These are phyloP conservation scores for Fusarium fujikuroi DNA, from an alignment of 2,329 filamentous ascomycete genomes.

Conservation along the genomic window DNA sequence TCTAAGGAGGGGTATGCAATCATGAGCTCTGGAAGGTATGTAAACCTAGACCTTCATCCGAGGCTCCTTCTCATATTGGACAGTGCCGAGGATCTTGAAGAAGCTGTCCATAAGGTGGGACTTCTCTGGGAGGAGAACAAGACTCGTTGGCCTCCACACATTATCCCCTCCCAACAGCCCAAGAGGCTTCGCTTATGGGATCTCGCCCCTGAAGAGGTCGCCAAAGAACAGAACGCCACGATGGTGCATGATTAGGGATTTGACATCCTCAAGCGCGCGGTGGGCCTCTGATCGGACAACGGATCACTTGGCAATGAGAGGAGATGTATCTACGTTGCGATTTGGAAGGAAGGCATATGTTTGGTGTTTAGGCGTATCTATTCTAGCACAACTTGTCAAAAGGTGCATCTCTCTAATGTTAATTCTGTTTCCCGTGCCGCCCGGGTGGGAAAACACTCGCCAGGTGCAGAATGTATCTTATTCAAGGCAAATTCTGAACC, in stretches of 20 bases:
- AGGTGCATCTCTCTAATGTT: slow-evolving; percentile 15
- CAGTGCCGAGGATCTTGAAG: slow-evolving; percentile 49
- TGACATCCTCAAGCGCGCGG: slow-evolving; percentile 9
- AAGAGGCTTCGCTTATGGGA: slow-evolving; percentile 50
- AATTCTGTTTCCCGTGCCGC: slow-evolving; percentile 7
- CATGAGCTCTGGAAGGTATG: slow-evolving; percentile 74
- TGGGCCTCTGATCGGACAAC: not conserved
- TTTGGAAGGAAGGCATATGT: slow-evolving; percentile 5
- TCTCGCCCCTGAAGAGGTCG: slow-evolving; percentile 47
- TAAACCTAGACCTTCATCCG: not conserved
- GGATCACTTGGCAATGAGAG: not conserved
- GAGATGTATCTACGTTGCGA: not conserved
- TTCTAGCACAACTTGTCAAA: slow-evolving; percentile 17
- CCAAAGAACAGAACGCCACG: slow-evolving; percentile 50
- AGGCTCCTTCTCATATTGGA: not conserved
- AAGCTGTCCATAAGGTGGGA: slow-evolving; percentile 52
- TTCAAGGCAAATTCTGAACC: slow-evolving; percentile 50
- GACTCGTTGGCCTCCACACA: slow-evolving; percentile 49
- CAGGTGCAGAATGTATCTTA: slow-evolving; percentile 12
- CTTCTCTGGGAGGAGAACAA: slow-evolving; percentile 51
- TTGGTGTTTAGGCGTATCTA: slow-evolving; percentile 27
- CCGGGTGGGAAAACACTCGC: slow-evolving; percentile 6
- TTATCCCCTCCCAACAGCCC: slow-evolving; percentile 28
- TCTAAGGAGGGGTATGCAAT: slow-evolving; percentile 79
- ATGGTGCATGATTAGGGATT: slow-evolving; percentile 54